Conservation (phyloP, 164 flowering plant genomes). For the Protea cynaroides region DNA sequence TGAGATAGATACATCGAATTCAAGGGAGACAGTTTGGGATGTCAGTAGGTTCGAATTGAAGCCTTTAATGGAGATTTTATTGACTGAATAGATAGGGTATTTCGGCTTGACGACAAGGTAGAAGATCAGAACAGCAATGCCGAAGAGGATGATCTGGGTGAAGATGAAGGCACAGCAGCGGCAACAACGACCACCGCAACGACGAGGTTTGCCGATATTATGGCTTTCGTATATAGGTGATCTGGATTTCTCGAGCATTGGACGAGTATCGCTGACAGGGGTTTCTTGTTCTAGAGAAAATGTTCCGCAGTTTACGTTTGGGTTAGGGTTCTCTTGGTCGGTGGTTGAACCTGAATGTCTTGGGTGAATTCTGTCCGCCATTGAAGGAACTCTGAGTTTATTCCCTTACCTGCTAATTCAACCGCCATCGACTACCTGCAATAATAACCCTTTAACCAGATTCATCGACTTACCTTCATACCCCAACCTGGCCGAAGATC, state of each 20-base stretch:
- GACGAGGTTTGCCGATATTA: conserved; percentile 19
- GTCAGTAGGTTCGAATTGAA: conserved; percentile 38
- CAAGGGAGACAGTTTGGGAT: conserved; percentile 41
- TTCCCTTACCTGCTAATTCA: no score
- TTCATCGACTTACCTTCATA: no score
- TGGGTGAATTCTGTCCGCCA: no score
- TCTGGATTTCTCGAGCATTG: conserved; percentile 11
- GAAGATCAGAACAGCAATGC: conserved; percentile 37
- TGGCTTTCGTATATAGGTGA: conserved; percentile 20
- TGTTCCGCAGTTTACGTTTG: no score
- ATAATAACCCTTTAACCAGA: no score
- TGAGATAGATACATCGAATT: conserved; percentile 47
- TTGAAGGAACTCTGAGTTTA: no score
- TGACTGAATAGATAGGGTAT: conserved; percentile 48
- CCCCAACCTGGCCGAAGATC: no score
- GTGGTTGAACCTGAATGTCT: no score
- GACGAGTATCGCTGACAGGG: no score
- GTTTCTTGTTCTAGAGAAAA: no score
- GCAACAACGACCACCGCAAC: background rate
- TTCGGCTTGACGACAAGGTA: conserved; percentile 63
- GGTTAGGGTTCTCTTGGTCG: no score
- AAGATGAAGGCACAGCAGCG: conserved; percentile 37
- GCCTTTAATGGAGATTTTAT: conserved; percentile 37
- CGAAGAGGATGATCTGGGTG: conserved; percentile 18
- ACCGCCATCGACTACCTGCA: no score